Base-by-base conservation (phyloP, 192 early-diverging fungal genomes). In the Thoreauomyces humboldtii region DNA sequence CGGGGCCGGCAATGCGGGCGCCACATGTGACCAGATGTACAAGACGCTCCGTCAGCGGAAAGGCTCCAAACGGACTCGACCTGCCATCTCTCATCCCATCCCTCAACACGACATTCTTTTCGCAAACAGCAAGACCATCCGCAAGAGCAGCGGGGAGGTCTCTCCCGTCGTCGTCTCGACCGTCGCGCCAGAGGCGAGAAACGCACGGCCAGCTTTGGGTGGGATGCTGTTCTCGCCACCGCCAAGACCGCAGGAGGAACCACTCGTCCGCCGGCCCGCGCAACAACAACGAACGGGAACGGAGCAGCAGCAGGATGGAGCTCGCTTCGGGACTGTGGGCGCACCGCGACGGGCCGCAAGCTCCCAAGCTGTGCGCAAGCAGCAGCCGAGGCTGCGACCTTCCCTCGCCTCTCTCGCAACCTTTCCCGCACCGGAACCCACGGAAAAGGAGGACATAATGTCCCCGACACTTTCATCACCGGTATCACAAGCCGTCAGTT, bases 81-180 rank as follows among this genome's bases (percentile, higher is more conserved):
- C 38, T 36, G 12, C 34, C 4, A 64, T 64, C 14, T 64, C 62
- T 0, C 51, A 64, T 41, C 62, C 62, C 25, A 25, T 64, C 21
- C 62, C 62, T 14, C 62, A 64, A 4, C 62, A 64, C 50, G 62
- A 64, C 62, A 64, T 64, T 25, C 31, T 64, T 9, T 41, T 54
- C 35, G 48, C 51, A 24, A 64, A 64, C 12, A n/a, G 21, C 32
- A 37, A 2, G 15, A 28, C 59, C 17, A 52, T 31, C 6, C 50
- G 50, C 2, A 52, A 28, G 6, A 31, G 25, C 5, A 52, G 4
- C 27, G 50, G 27, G 21, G 50, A 4, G 5, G 25, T 15, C 27
- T 15, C 50, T 52, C 4, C 50, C 27, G 25, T 25, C 27, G 44
- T 14, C 50, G 4, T 5, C 5, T n/a, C 38, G 38, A 9, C 38